These are phyloP conservation scores for Neurospora terricola DNA, from an alignment of 495 filamentous ascomycete genomes.

Conservation along the genomic window DNA sequence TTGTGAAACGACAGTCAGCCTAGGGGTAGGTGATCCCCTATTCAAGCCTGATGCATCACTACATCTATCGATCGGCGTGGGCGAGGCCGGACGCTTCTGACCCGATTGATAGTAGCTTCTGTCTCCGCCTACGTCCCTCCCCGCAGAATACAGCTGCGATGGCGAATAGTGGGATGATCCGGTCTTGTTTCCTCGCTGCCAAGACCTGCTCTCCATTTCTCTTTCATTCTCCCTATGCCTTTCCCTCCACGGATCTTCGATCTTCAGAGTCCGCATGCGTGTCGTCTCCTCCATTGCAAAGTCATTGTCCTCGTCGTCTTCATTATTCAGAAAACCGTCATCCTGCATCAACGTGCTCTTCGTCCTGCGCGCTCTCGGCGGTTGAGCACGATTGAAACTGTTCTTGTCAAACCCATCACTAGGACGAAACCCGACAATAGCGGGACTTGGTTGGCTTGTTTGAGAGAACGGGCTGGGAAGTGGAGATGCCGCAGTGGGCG, in stretches of 20 bases:
- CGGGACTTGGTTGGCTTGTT: background rate
- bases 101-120: conserved; percentile 34
- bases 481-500: conserved; percentile 33
- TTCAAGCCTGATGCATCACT: conserved; percentile 44
- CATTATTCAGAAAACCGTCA: conserved; percentile 31
- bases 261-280: conserved; percentile 46
- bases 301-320: conserved; percentile 48
- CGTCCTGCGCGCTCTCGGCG: conserved; percentile 51
- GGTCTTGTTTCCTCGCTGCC: background rate
- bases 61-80: conserved; percentile 64
- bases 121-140: conserved; percentile 18
- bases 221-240: conserved; percentile 13
- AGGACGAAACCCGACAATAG: background rate
- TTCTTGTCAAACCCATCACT: conserved; percentile 18
- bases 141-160: conserved; percentile 17
- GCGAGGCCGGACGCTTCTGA: conserved; percentile 73
- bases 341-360: conserved; percentile 33
- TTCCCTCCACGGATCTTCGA: conserved; percentile 40
- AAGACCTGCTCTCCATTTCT: conserved; percentile 1
- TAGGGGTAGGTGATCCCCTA: conserved; percentile 46
- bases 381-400: conserved; percentile 41
- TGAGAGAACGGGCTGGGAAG: conserved; percentile 24
- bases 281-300: conserved; percentile 59
- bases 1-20: conserved; percentile 47
- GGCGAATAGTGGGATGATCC: conserved; percentile 4